Evolutionary conservation across 176 grass and related monocot genomes (phyloP), one percentile per base, ranked within the genome.

Genomic region (Ensete glaucum): DNA sequence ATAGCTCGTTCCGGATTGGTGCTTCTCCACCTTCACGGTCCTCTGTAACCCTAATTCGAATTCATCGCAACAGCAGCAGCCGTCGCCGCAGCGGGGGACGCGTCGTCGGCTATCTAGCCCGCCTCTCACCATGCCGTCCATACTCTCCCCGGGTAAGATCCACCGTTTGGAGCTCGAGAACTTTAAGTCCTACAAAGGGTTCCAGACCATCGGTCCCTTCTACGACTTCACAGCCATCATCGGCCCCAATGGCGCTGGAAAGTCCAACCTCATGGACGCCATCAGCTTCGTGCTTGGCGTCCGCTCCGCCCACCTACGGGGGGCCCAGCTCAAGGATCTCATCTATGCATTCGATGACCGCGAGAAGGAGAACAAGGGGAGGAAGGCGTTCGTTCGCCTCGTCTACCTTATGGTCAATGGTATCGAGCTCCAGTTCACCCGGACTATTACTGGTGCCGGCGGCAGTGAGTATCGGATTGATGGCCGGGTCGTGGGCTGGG

Each of bases 221-320:
- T 89, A 79, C 54, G 84, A 98, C 76, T 98, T 98, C 86, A 98
- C 94, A 11, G 94, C 90, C 62, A 85, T 98, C 74, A 93, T 98
- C 59, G 90, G 94, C 19, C 90, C 94, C 57, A 98, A 98, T 58
- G 90, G 94, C 71, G 88, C 94, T 27, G 90, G 90, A 34, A 98
- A 98, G 82, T 98, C 90, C 14, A 98, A 98, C 78, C 90, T 98
- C 16, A 98, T 98, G 94, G 94, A 98, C 53, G 94, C 90, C 78
- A 98, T 98, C 86, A 98, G 88, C 62, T 98, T 98, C 26, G 94
- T 93, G 68, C 86, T 98, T 12, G 94, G 94, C 62, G 90, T 98
- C 27, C 90, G 90, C 49, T 98, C 90, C 0, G 76, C 81, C 4
- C 94, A 98, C 82, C 88, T 98, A 22, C 94, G 90, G 4, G 90